phyloP scores from a whole-genome alignment of 2,329 filamentous ascomycete genomes.

The Fusarium sp. region DNA sequence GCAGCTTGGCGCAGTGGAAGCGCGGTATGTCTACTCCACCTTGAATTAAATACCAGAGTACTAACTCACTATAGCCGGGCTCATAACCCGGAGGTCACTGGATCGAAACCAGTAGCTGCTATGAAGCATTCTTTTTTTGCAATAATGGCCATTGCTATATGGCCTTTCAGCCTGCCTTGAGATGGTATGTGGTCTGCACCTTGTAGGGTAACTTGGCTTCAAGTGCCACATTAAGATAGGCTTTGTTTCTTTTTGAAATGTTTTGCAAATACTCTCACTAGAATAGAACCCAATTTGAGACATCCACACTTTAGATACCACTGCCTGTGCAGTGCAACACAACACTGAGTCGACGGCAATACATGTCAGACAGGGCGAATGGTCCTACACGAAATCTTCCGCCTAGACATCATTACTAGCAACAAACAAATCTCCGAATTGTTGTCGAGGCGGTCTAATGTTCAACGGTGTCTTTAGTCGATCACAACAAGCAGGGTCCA shows the following conservation, averaged over 20 bases:
- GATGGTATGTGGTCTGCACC: not conserved
- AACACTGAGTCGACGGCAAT: not conserved
- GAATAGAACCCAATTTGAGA: not conserved
- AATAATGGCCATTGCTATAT: not conserved
- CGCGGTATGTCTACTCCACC: not conserved
- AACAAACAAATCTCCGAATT: not conserved
- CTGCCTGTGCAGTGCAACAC: slow-evolving; percentile 4
- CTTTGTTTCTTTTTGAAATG: not conserved
- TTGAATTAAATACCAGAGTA: not conserved
- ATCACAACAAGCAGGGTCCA: slow-evolving; percentile 17
- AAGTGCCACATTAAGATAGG: too few species aligned
- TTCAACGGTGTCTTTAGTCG: not conserved
- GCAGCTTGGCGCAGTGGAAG: not conserved
- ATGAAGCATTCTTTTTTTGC: not conserved
- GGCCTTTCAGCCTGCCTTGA: not conserved
- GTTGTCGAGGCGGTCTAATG: slow-evolving; percentile 6
- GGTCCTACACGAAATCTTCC: not conserved
- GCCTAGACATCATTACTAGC: not conserved
- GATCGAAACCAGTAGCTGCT: not conserved
- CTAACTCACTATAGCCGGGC: not conserved
- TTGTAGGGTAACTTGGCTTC: not conserved
- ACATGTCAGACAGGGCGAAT: not conserved
- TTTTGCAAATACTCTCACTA: not conserved
- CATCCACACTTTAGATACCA: not conserved
- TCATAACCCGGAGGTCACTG: not conserved